Evolutionary conservation across 225 moss, liverwort and hornwort species (phyloP), one percentile per base, ranked within the genome.

Genomic region (Polytrichum formosum): DNA sequence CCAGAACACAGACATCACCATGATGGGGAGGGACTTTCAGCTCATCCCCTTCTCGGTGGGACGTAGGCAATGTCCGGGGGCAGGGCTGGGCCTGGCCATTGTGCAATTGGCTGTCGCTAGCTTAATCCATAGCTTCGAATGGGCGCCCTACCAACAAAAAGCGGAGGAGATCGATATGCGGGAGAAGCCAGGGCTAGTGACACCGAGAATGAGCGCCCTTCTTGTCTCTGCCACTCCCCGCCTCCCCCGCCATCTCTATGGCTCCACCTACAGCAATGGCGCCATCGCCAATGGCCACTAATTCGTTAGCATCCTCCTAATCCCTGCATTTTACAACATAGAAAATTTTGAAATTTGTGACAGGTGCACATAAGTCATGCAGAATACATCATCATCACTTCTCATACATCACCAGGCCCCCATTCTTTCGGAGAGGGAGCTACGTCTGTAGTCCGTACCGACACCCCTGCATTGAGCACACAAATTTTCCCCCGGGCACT

Each of bases 121-220:
- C n/a, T 68, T 88, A 55, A 0, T 88, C 9, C 88, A 88, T 28
- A 73, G 63, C 0, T 88, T 88, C 0, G 74, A 88, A 0, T 88
- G 88, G 88, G 70, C 54, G n/a, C 53, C 75, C 0, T 28, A 72
- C 0, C 76, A 83, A 13, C 80, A 87, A 68, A 56, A 5, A 9
- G 54, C 78, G 0, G 83, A 83, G 2, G 83, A 87, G 9, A 81
- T 87, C 17, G 87, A 87, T 16, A 87, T 87, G 87, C 31, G 87
- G 31, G 87, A 87, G 67, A 87, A 87, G 67, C 87, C 87, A 2
- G 87, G 87, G 7, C 67, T 87, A 1, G 87, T 87, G 5, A 87
- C 87, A 0, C 87, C 87, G 0, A 68, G 83, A n/a, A 81, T 83
- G 87, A 66, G 73, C 1, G 87, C 81, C 1, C 69, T 87, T 5